Base-by-base conservation (phyloP, 768 basidiomycete species). In the Tulasnella sp. region DNA sequence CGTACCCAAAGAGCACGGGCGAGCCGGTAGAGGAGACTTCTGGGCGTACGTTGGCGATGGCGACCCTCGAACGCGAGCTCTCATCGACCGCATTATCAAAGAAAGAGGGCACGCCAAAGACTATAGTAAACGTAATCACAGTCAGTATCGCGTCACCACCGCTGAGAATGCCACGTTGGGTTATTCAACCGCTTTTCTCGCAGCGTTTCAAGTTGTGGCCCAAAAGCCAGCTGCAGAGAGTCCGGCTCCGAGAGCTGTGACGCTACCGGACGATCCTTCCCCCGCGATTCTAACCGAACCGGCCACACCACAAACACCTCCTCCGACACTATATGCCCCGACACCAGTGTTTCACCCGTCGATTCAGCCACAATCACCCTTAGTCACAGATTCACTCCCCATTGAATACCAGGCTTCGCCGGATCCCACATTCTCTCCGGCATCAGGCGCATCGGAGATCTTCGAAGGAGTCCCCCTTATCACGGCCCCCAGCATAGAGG, bases 31-130 rank as follows among this genome's bases (percentile, higher is more conserved):
- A 29, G 61, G 61, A 29, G 61, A 67, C 26, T 35, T 26, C 32
- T 67, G 61, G 61, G 61, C 29, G 61, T 67, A 67, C 13, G 61
- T 67, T 15, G 61, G 61, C 13, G 61, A 67, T 67, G 61, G 61
- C 29, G 61, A 67, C 32, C 29, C 61, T 67, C 61, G 32, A 32
- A 67, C 61, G 0, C 32, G 9, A 5, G 61, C 61, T 35, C 61
- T 67, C 61, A 35, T 67, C 26, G 29, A 67, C 61, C 61, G 61
- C 18, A 67, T 67, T 35, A 67, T 35, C 29, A 4, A 67, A 35
- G 61, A 67, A 13, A 67, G 61, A 5, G 61, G 61, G 15, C 61
- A 35, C 11, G 61, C 61, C 5, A 67, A 67, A 35, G 61, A 67
- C 32, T 67, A 67, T 35, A 67, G 61, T 26, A 67, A 67, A 35